These are phyloP conservation scores for Kuraishia capsulata DNA, from an alignment of 805 yeast species.

Conservation along the genomic window DNA sequence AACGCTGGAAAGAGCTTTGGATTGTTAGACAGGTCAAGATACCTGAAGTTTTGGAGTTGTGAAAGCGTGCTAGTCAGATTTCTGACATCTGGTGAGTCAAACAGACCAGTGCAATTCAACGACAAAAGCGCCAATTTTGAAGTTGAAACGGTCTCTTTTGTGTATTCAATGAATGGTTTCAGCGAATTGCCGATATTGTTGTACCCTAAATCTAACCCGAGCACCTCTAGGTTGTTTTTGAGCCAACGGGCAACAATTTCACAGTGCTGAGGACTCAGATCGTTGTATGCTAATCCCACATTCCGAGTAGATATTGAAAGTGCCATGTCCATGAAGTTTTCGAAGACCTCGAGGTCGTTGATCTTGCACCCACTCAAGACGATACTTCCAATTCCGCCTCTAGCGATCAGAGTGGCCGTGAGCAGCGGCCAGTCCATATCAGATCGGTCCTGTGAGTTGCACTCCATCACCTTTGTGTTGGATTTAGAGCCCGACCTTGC, in stretches of 20 bases:
- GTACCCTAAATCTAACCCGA: constrained; percentile 80
- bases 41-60: constrained; percentile 49
- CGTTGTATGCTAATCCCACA: constrained; percentile 73
- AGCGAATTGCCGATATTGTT: constrained; percentile 49
- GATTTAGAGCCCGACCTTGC: constrained; percentile 19
- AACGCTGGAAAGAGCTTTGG: constrained; percentile 57
- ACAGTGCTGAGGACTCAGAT: constrained; percentile 51
- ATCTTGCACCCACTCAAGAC: constrained; percentile 71
- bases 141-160: constrained; percentile 9
- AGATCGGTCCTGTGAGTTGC: constrained; percentile 48
- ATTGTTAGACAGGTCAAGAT: constrained; percentile 69
- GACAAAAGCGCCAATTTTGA: constrained; percentile 40
- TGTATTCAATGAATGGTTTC: constrained; percentile 27
- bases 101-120: constrained; percentile 52
- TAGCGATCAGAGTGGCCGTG: constrained; percentile 53
- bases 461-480: constrained; percentile 26
- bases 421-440: constrained; percentile 80
- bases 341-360: constrained; percentile 44
- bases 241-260: constrained; percentile 53
- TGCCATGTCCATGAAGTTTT: constrained; percentile 46
- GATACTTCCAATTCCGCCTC: constrained; percentile 76
- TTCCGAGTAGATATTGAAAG: constrained; percentile 44
- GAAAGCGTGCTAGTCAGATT: constrained; percentile 40
- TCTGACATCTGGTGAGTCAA: constrained; percentile 42
- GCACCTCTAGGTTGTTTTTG: constrained; percentile 28